Evolutionary conservation across 768 basidiomycete species (phyloP), one percentile per base, ranked within the genome.

Genomic region (Pleurotus sapidus): DNA sequence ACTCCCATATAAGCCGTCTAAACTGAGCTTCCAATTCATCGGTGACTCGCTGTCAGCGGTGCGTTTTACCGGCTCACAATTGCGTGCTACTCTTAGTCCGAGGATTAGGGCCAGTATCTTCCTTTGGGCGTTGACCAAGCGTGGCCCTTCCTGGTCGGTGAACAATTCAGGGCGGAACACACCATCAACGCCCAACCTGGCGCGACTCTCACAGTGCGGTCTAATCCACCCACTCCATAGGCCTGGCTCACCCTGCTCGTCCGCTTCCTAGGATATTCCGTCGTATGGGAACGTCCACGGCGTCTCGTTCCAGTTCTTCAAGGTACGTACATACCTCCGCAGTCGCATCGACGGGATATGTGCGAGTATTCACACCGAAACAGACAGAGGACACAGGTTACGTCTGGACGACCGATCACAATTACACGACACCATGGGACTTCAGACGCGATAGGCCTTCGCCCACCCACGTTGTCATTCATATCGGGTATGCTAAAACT

Each of bases 361-460:
- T 34, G 30, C 30, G 30, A 34, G 30, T 34, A 9, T 34, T 34
- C 1, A 34, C 8, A 34, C 30, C 30, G 9, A 34, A 34, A 34
- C 50, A 83, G 81, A 84, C 82, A 1, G 82, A 84, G 64, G 81
- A 85, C 60, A 81, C 78, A 2, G 81, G 81, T 0, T 84, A 73
- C 60, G 80, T 72, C 62, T 79, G 78, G 63, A 80, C 77, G 0
- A 68, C 72, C 14, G 79, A 83, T 62, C 83, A 85, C 68, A 84
- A 84, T 64, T 84, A 72, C 67, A 84, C 82, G 3, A 84, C 83
- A 1, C 77, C 80, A 3, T 85, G 83, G 82, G 63, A 84, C 60
- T 84, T 86, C 61, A 58, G 65, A 3, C 69, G 73, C 3, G 82
- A 86, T 59, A 61, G 65, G 3, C 80, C 81, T 7, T 58, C 70